Base-by-base conservation (phyloP, 768 basidiomycete genomes). In the Trametes cubensis region DNA sequence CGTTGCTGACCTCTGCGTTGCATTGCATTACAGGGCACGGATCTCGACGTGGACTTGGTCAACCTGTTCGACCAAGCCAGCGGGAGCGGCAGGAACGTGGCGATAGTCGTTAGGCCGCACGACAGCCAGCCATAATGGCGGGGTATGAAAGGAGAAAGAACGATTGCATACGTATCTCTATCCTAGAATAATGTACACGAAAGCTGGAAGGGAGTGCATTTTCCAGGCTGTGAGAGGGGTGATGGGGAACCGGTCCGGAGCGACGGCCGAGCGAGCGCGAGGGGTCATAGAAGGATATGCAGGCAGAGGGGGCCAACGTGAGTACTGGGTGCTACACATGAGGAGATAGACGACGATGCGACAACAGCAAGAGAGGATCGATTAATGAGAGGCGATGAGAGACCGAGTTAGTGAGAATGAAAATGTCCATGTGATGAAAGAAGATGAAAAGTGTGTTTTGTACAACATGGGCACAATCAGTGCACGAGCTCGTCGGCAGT, bases 11-110 rank as follows among this genome's bases (percentile, higher is more conserved):
- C 13, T 17, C 3, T 3, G 18, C 25, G 14, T 18, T 3, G 18
- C 25, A n/a, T 28, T 42, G 18, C 17, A 21, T 15, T 28, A 5
- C 34, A 69, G 68, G 63, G 44, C 30, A 58, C 55, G 17, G 52
- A 50, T 8, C 51, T 68, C 61, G 41, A 65, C 2, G 78, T 83
- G 20, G 76, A 80, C 30, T 67, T 83, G 21, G 77, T 90, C 3
- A 90, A 89, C 71, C 69, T 92, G 44, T 92, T 92, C 62, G 86
- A 90, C 67, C 90, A 91, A 71, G 76, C 77, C 5, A 81, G 81
- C 3, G 89, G 88, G 46, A 92, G 90, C 71, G 88, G 85, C 49
- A 75, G 90, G 67, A 92, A 91, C 71, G 76, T 89, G 58, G 88
- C 83, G 7, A 76, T 90, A 38, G 74, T 88, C 49, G 58, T 71